These are phyloP conservation scores for Iris pallida DNA, from an alignment of 116 monocot species.

Conservation along the genomic window DNA sequence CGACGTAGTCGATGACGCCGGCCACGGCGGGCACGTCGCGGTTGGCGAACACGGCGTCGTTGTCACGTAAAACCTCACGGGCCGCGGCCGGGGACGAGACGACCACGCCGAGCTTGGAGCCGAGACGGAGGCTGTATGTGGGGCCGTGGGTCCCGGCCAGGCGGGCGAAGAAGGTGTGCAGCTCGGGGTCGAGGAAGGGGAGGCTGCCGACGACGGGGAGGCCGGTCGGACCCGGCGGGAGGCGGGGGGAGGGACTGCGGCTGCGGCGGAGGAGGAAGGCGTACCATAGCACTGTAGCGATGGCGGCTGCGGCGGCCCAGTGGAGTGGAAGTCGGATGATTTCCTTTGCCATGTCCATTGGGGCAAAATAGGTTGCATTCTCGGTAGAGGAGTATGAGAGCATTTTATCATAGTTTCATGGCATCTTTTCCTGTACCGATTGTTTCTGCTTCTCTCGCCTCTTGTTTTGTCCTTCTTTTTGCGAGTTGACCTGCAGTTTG, in stretches of 20 bases:
- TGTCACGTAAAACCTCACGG: constrained; percentile 6
- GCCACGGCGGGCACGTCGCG: background rate
- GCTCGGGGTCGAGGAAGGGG: constrained; percentile 13
- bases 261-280: background rate
- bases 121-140: constrained; percentile 1
- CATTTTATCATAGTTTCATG: no score
- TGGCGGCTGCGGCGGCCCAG: background rate
- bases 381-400: background rate
- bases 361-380: no score
- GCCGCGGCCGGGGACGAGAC: constrained; percentile 7
- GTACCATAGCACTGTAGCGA: background rate
- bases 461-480: no score
- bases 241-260: background rate
- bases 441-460: no score
- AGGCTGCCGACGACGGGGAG: constrained; percentile 17
- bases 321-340: no score
- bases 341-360: no score
- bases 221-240: constrained; percentile 10
- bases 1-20: background rate
- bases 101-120: constrained; percentile 10
- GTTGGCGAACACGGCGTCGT: background rate
- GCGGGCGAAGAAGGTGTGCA: constrained; percentile 12
- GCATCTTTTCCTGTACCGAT: no score
- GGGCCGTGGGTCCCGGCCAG: constrained; percentile 3
- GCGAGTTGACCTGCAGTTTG: no score